Evolutionary conservation across 176 grass and related monocot species (phyloP), one percentile per base, ranked within the genome.

Genomic region (Cymbopogon citratus): DNA sequence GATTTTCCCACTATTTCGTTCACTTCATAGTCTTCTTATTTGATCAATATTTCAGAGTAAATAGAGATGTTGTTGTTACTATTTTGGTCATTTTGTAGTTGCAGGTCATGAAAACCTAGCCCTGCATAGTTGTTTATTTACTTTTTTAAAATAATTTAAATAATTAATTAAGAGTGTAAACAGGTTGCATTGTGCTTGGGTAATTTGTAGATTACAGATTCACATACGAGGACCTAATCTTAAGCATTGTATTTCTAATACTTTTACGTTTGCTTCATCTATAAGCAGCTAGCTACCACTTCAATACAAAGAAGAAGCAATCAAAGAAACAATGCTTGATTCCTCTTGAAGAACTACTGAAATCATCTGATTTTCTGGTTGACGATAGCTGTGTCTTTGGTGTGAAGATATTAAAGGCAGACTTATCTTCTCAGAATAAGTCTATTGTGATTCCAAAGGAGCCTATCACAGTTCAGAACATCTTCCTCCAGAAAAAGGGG

Each of bases 381-480:
- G 77, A 45, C 14, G 43, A 45, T 45, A 45, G 43, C 3, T 45
- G 43, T 45, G 43, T 45, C 11, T 45, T 45, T 59, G 74, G 25
- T 77, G 49, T 80, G 60, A 27, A 73, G 25, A 67, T 86, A 74
- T 74, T 86, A 45, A 66, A 86, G 74, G 15, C 40, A 13, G 34
- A 67, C 35, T 10, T 81, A 12, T 62, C 12, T 44, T 40, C 45
- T 57, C 25, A 54, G 9, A 86, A 73, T 41, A 66, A 73, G 8
- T 7, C 7, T 51, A 11, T 63, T 79, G 65, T 69, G 34, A n/a
- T 81, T 54, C 26, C n/a, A 7, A 57, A 70, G 21, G 38, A 80
- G 45, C 29, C 43, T 70, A 40, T 10, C 33, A 69, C 13, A 70
- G 9, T 41, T 41, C 78, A 81, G 78, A 81, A 81, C 5, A 8